phyloP scores from a whole-genome alignment of 768 basidiomycete species.

The Suillus cothurnatus region DNA sequence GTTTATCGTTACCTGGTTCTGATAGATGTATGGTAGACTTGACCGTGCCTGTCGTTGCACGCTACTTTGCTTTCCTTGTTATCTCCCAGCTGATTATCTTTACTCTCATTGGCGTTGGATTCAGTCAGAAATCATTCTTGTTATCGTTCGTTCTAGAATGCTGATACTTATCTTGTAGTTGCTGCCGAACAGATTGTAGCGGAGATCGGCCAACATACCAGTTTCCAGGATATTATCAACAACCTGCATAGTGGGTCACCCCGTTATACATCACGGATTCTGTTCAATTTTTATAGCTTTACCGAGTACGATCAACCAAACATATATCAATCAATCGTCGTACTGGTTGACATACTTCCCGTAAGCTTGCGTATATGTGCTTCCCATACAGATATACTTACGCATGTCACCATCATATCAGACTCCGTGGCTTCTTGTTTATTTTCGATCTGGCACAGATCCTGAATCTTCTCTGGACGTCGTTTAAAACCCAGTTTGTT shows the following conservation, averaged over 20 bases:
- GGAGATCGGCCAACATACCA: conserved; percentile 50
- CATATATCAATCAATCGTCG: conserved; percentile 89
- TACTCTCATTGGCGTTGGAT: conserved; percentile 87
- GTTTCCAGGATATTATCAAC: conserved; percentile 47
- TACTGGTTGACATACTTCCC: conserved; percentile 96
- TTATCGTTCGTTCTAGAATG: background rate
- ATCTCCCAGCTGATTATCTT: conserved; percentile 94
- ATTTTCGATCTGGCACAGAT: conserved; percentile 97
- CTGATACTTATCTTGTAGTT: conserved; percentile 22
- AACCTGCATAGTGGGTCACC: conserved; percentile 41
- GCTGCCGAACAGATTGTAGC: conserved; percentile 43
- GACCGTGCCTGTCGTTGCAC: conserved; percentile 91
- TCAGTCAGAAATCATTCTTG: conserved; percentile 54
- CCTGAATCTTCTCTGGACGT: conserved; percentile 83
- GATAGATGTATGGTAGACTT: conserved; percentile 45
- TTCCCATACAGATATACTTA: conserved; percentile 12
- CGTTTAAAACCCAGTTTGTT: conserved; percentile 78
- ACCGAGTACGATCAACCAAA: conserved; percentile 73
- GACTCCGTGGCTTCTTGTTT: conserved; percentile 91
- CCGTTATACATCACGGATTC: conserved; percentile 1
- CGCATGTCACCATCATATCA: conserved; percentile 27
- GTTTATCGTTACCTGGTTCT: conserved; percentile 9
- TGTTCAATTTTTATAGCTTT: conserved; percentile 48
- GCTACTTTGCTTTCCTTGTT: conserved; percentile 93
- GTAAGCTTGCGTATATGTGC: conserved; percentile 44